These are phyloP conservation scores for Hyparrhenia diplandra DNA, from an alignment of 176 grass and related monocot species.

Conservation along the genomic window DNA sequence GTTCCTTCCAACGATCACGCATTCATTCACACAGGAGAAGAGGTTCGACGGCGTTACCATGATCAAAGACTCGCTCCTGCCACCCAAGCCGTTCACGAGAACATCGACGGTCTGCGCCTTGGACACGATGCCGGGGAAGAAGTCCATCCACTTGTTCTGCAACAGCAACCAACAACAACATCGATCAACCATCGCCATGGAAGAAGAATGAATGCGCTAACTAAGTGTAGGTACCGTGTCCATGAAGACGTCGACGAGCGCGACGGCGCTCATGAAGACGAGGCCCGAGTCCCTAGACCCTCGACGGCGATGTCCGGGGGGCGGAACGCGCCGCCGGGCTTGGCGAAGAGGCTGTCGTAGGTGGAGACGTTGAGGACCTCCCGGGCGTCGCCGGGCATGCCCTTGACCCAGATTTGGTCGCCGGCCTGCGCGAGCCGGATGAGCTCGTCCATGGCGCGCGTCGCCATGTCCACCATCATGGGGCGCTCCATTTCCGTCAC, in stretches of 20 bases:
- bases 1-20: background rate
- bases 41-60: conserved; percentile 46
- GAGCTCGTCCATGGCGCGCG: conserved; percentile 82
- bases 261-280: conserved; percentile 55
- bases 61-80: conserved; percentile 67
- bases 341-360: conserved; percentile 72
- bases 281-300: conserved; percentile 59
- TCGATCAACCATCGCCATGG: background rate
- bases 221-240: too few species aligned
- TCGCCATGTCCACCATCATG: conserved; percentile 53
- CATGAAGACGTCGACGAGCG: conserved; percentile 87
- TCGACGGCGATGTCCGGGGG: conserved; percentile 50
- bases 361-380: conserved; percentile 52
- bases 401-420: conserved; percentile 70
- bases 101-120: conserved; percentile 64
- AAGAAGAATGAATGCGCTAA: too few species aligned
- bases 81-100: conserved; percentile 54
- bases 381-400: conserved; percentile 14
- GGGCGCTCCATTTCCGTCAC: conserved; percentile 73
- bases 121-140: conserved; percentile 83
- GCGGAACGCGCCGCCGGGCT: conserved; percentile 52
- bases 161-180: background rate
- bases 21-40: background rate
- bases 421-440: conserved; percentile 71
- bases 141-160: conserved; percentile 83